Evolutionary conservation across 192 early-diverging fungal genomes (phyloP), one percentile per base, ranked within the genome.

Genomic region (Lunasporangiospora selenospora): DNA sequence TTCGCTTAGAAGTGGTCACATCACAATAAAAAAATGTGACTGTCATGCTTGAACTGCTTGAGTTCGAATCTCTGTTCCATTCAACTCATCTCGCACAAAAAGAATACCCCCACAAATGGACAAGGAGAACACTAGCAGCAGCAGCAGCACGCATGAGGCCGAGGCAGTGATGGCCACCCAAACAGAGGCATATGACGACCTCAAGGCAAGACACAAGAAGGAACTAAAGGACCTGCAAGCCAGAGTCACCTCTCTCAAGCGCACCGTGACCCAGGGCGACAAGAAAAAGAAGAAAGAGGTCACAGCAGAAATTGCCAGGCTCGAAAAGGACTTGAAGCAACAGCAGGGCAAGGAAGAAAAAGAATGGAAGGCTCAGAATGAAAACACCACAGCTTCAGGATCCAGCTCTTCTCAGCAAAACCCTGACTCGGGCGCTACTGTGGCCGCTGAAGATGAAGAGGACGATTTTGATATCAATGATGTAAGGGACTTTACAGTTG

Each of bases 251-350:
- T 80, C 75, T 1, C 75, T 97, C n/a, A 93, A 92, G 55, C 93
- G 91, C 76, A 73, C 89, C 0, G 89, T 87, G 26, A 81, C 85
- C 36, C 88, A 90, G 39, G 89, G 87, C 40, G 87, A 94, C 80
- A 97, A 97, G 81, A 85, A 88, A 76, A 95, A 94, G 67, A 98
- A 96, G 80, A 90, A 96, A 62, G 88, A 83, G 41, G 60, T 94
- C 7, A 47, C 77, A 1, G 77, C 77, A 6, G 83, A 92, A 31
- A 88, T 93, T 39, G 87, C 85, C 6, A 67, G 63, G 4, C 59
- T 96, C 53, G 93, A 95, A 66, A 56, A 49, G 13, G 80, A 85
- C 46, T 77, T 90, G 42, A 76, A 67, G 18, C 69, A 81, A 42
- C 77, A 84, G 38, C 93, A 96, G 15, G 85, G 76, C 11, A 54